Evolutionary conservation across 164 flowering plant species (phyloP).

Genomic region (Stephania japonica): DNA sequence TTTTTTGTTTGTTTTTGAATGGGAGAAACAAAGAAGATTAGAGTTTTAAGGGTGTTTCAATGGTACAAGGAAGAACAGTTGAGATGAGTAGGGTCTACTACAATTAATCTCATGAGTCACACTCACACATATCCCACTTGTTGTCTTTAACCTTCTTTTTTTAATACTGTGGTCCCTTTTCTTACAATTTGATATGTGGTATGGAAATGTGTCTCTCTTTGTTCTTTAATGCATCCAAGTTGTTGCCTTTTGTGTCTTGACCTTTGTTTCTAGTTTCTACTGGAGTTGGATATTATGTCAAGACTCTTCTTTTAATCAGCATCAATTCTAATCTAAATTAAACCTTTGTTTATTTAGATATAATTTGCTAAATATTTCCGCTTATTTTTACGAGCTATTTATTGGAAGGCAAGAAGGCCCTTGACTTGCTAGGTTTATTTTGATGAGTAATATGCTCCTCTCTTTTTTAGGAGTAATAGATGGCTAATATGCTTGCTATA

Average conservation of each 20-base stretch:
- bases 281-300: not conserved
- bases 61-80: not conserved
- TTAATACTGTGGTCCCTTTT: conserved; percentile 3
- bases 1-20: conserved; percentile 10
- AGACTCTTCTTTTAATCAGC: no score
- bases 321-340: no score
- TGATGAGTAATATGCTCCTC: no score
- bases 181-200: not conserved
- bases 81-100: not conserved
- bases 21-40: conserved; percentile 12
- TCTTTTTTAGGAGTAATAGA: no score
- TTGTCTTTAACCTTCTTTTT: not conserved
- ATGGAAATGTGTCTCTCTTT: not conserved
- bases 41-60: not conserved
- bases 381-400: no score
- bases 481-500: no score
- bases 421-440: no score
- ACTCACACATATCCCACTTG: not conserved
- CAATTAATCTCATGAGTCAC: not conserved
- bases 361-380: no score
- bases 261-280: not conserved
- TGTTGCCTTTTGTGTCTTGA: not conserved
- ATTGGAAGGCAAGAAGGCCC: no score
- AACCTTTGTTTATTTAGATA: not conserved
- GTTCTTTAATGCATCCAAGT: not conserved